Conservation (phyloP, 345 rosid species). For the Bretschneidera sinensis region DNA sequence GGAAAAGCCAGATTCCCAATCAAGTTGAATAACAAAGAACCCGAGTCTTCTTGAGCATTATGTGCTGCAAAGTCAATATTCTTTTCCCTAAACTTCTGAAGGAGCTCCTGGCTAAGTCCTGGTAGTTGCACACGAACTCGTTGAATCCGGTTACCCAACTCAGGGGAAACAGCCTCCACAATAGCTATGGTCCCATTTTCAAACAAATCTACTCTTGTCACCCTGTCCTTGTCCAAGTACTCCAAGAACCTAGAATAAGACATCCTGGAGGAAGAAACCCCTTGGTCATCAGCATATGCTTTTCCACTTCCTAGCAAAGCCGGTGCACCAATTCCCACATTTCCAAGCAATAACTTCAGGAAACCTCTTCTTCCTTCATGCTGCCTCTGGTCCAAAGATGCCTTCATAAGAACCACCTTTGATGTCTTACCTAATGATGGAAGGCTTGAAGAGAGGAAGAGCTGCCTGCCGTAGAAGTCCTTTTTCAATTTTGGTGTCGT, state of each 20-base stretch:
- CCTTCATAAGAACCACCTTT: slow-evolving; percentile 38
- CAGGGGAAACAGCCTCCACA: slow-evolving; percentile 95
- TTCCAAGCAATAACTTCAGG: slow-evolving; percentile 66
- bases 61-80: slow-evolving; percentile 97
- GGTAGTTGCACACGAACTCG: slow-evolving; percentile 97
- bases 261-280: slow-evolving; percentile 92
- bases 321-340: slow-evolving; percentile 49
- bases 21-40: slow-evolving; percentile 74
- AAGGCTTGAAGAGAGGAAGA: slow-evolving; percentile 29
- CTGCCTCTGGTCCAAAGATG: slow-evolving; percentile 45
- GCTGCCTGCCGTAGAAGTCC: slow-evolving; percentile 32
- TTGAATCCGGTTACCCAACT: slow-evolving; percentile 89
- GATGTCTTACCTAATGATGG: slow-evolving; percentile 29
- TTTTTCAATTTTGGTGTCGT: slow-evolving; percentile 35
- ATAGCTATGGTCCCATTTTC: slow-evolving; percentile 98
- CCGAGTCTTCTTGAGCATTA: slow-evolving; percentile 97
- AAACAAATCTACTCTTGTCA: slow-evolving; percentile 80
- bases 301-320: slow-evolving; percentile 58
- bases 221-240: slow-evolving; percentile 90
- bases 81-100: slow-evolving; percentile 92
- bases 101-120: slow-evolving; percentile 91
- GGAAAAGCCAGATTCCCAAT: slow-evolving; percentile 96
- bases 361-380: slow-evolving; percentile 68
- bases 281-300: slow-evolving; percentile 92
- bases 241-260: slow-evolving; percentile 95